A percentile compares a stretch with the other conserved stretches of the same genome.
phyloP scores from a whole-genome alignment of 2,329 filamentous ascomycete species.

The Lizonia empirigonia region DNA sequence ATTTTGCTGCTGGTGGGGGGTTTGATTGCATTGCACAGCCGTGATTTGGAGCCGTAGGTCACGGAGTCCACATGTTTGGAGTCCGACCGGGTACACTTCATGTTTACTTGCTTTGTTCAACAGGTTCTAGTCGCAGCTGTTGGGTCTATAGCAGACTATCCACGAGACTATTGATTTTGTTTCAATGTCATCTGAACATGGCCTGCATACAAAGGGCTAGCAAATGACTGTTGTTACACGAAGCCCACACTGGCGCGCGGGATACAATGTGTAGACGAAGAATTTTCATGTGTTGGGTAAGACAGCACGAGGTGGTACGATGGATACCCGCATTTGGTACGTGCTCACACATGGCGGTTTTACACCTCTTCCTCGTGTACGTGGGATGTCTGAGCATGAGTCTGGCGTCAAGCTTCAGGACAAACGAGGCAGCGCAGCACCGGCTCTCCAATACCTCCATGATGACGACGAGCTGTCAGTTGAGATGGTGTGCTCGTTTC shows the following conservation, averaged over 20 bases:
- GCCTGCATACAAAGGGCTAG: neutral
- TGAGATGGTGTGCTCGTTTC: slow-evolving; percentile 1
- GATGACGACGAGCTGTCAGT: neutral
- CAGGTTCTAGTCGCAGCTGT: neutral
- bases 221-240: slow-evolving; percentile 1
- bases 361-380: slow-evolving; percentile 9
- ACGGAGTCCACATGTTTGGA: too few relatives aligned
- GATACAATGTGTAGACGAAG: neutral
- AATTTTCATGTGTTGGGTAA: slow-evolving; percentile 15
- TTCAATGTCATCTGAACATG: neutral
- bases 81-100: too few relatives aligned
- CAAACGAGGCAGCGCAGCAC: neutral
- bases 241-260: neutral
- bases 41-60: too few relatives aligned
- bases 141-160: neutral
- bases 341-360: slow-evolving; percentile 22
- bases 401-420: slow-evolving; percentile 4
- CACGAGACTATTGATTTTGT: neutral
- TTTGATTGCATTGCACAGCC: neutral
- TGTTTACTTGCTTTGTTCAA: neutral
- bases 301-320: slow-evolving; percentile 19
- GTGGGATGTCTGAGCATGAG: slow-evolving; percentile 5
- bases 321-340: slow-evolving; percentile 9
- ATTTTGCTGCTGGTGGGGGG: neutral
- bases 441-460: slow-evolving; percentile 1